Evolutionary conservation across 139 green algal genomes (phyloP), one percentile per base, ranked within the genome.

Genomic region (Chlorella sp.): DNA sequence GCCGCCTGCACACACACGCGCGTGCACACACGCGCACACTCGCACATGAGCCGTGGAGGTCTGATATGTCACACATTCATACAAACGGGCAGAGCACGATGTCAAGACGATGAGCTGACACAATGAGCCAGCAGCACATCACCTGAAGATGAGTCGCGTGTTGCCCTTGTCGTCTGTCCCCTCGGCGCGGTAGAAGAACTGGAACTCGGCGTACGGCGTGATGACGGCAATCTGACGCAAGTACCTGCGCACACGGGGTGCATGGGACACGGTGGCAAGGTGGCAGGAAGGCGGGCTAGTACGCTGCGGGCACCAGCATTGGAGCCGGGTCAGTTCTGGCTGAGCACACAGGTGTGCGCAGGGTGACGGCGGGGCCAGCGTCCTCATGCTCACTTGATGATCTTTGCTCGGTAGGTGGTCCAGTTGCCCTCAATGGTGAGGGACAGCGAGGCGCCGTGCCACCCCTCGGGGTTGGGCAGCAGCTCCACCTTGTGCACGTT

Each of bases 151-250:
- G 31, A 93, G 64, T 24, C 76, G 29, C 29, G 97, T 69, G 69
- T 74, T 90, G 76, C 72, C 81, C 74, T 91, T 93, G 69, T 85
- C 75, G 49, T 87, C 81, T 3, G 49, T 24, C 1, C 62, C 30
- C 69, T 80, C 67, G 1, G 68, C 73, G 51, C 35, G 74, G 77
- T 85, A 96, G 24, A 67, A 49, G 64, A 98, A 97, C 5, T 36
- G 68, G 74, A 98, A 96, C 81, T 93, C 76, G 0, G 94, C 88
- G 76, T 98, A 98, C 4, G 94, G 94, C 2, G 94, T 98, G 81
- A 98, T 98, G 60, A 98, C 92, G 0, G 94, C 94, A 59, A 98
- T 96, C 82, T 97, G 94, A 32, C 93, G 84, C 77, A 97, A 85
- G 84, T 98, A 98, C 36, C 67, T 86, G 84, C 31, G 55, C 10